Evolutionary conservation across 371 early-diverging fungal species (phyloP).

Genomic region (Circinella umbellata): DNA sequence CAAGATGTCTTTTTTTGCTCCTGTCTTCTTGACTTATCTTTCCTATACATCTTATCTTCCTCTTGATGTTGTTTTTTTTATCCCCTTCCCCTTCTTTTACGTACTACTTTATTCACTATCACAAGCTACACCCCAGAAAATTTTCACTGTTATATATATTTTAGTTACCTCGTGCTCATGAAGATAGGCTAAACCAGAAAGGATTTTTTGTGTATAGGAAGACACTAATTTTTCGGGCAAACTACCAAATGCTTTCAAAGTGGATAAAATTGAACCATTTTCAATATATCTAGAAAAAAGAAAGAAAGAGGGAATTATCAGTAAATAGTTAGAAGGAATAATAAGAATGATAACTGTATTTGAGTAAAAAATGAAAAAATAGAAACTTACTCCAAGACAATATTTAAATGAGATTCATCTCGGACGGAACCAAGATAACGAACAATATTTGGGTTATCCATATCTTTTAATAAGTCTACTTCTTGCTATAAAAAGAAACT

Average conservation of each 20-base stretch:
- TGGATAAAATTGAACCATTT: conserved; percentile 87
- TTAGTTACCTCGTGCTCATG: conserved; percentile 72
- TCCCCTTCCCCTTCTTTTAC: too few relatives aligned
- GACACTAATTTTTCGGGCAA: conserved; percentile 91
- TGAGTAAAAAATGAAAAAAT: not conserved
- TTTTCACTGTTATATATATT: too few relatives aligned
- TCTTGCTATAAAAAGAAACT: conserved; percentile 59
- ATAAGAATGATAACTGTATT: not conserved
- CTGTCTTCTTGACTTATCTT: too few relatives aligned
- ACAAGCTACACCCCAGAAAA: too few relatives aligned
- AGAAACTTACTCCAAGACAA: conserved; percentile 81
- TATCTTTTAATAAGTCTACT: conserved; percentile 69
- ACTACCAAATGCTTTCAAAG: conserved; percentile 86
- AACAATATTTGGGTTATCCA: conserved; percentile 83
- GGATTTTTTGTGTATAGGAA: conserved; percentile 85
- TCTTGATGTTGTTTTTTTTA: too few relatives aligned
- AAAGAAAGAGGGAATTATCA: too few relatives aligned
- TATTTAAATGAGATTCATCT: conserved; percentile 71
- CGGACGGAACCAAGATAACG: conserved; percentile 82
- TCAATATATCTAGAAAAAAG: conserved; percentile 71
- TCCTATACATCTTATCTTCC: too few relatives aligned
- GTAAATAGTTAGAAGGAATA: too few relatives aligned
- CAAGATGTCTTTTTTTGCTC: too few relatives aligned
- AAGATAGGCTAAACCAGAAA: conserved; percentile 87
- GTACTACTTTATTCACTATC: too few relatives aligned